These are phyloP conservation scores for Cladosporium sp. DNA, from an alignment of 2,329 filamentous ascomycete species.

Conservation along the genomic window DNA sequence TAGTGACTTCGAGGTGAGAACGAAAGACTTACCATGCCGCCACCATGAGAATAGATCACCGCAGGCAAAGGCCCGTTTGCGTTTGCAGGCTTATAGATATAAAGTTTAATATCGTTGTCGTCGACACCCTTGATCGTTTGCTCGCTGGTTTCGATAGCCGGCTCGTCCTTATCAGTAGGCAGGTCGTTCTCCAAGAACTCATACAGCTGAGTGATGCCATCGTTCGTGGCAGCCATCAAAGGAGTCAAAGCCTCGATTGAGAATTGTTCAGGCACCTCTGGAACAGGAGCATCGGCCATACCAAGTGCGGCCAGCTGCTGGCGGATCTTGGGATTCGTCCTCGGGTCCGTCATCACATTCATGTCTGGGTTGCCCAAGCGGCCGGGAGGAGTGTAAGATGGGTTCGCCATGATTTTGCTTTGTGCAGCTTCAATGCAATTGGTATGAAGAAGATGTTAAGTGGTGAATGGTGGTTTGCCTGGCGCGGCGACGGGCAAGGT, in stretches of 20 bases:
- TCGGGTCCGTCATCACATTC: constrained; percentile 23
- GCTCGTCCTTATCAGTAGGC: constrained; percentile 17
- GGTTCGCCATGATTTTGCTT: not conserved
- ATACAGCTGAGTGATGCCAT: constrained; percentile 62
- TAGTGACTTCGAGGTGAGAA: not conserved
- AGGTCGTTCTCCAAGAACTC: constrained; percentile 67
- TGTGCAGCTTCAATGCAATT: not conserved
- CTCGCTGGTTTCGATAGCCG: constrained; percentile 14
- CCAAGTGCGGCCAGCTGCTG: constrained; percentile 20
- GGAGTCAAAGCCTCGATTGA: constrained; percentile 4
- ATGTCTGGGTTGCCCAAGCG: constrained; percentile 23
- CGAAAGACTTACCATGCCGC: constrained; percentile 24
- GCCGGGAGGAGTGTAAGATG: constrained; percentile 19
- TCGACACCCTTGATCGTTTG: constrained; percentile 21
- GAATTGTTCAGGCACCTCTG: not conserved
- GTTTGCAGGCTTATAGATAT: constrained; percentile 18
- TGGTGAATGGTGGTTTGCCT: not conserved
- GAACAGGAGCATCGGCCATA: constrained; percentile 7
- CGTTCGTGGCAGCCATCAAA: constrained; percentile 1
- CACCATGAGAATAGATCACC: constrained; percentile 29
- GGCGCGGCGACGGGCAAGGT: too few relatives aligned
- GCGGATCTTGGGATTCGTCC: constrained; percentile 23
- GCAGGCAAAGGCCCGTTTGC: constrained; percentile 17
- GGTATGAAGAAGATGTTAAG: not conserved
- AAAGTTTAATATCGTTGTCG: constrained; percentile 19